Evolutionary conservation across 2,329 filamentous ascomycete species (phyloP).

Genomic region (Colletotrichum musicola): DNA sequence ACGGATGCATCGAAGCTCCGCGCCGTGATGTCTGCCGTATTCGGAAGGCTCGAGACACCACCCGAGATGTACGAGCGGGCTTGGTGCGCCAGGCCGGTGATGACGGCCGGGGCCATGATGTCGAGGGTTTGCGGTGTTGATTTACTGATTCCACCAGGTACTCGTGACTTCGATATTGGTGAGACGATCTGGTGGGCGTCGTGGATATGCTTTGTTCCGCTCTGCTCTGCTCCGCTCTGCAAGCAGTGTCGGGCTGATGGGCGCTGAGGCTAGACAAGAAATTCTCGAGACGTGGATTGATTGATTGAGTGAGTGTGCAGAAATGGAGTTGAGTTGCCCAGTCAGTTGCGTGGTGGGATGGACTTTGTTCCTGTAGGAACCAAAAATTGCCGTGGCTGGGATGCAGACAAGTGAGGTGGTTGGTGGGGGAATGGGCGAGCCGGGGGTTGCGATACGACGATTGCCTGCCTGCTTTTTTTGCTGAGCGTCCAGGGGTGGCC

Average conservation of each 20-base stretch:
- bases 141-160: not conserved
- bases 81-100: slow-evolving; percentile 40
- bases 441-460: not conserved
- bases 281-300: not conserved
- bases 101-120: slow-evolving; percentile 57
- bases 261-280: slow-evolving; percentile 16
- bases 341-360: slow-evolving; percentile 21
- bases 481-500: not conserved
- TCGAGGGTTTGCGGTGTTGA: not conserved
- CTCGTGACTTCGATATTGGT: not conserved
- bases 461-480: slow-evolving; percentile 7
- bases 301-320: slow-evolving; percentile 5
- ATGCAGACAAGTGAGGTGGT: slow-evolving; percentile 35
- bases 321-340: slow-evolving; percentile 32
- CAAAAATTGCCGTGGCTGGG: slow-evolving; percentile 42
- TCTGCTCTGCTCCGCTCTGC: slow-evolving; percentile 38
- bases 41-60: slow-evolving; percentile 45
- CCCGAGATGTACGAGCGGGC: slow-evolving; percentile 45
- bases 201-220: slow-evolving; percentile 43
- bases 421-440: slow-evolving; percentile 33
- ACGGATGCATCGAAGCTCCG: slow-evolving; percentile 48
- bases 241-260: too few relatives aligned
- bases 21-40: slow-evolving; percentile 35
- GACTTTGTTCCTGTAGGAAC: slow-evolving; percentile 45
- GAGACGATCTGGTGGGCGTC: not conserved